phyloP scores from a whole-genome alignment of 192 early-diverging fungal genomes.

The Coemansia sp. region DNA sequence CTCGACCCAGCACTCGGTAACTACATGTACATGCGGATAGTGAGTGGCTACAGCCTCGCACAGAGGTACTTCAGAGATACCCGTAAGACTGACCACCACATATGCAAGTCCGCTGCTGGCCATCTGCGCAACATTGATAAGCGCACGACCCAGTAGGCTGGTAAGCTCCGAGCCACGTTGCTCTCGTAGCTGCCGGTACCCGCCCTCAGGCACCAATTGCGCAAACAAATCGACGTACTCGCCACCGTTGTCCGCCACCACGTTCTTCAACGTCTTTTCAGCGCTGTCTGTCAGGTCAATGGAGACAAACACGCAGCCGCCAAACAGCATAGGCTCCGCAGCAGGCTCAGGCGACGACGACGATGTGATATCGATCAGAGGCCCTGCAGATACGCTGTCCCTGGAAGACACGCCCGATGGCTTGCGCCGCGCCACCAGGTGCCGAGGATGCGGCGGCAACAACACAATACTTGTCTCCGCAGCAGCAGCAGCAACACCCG shows the following conservation, averaged over 20 bases:
- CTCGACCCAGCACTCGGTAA: constrained; percentile 65
- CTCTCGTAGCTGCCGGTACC: not conserved
- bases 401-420: not conserved
- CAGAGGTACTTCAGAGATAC: constrained; percentile 10
- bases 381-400: not conserved
- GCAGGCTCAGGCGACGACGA: not conserved
- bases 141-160: not conserved
- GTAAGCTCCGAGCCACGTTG: not conserved
- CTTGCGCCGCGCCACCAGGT: not conserved
- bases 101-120: constrained; percentile 8
- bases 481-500: too few species aligned
- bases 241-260: constrained; percentile 28
- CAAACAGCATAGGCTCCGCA: constrained; percentile 14
- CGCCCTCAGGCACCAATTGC: not conserved
- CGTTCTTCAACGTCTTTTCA: constrained; percentile 15
- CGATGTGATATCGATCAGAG: not conserved
- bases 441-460: constrained; percentile 21
- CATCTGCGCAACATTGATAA: constrained; percentile 4
- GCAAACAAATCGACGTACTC: constrained; percentile 18
- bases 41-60: constrained; percentile 12
- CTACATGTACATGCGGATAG: constrained; percentile 29
- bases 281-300: constrained; percentile 19
- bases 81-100: constrained; percentile 30
- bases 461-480: too few species aligned
- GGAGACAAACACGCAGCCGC: constrained; percentile 34